A percentile compares a stretch with the other conserved stretches of the same genome.
Evolutionary conservation across 495 filamentous ascomycete genomes (phyloP).

Genomic region (Mycothermus thermophilus): DNA sequence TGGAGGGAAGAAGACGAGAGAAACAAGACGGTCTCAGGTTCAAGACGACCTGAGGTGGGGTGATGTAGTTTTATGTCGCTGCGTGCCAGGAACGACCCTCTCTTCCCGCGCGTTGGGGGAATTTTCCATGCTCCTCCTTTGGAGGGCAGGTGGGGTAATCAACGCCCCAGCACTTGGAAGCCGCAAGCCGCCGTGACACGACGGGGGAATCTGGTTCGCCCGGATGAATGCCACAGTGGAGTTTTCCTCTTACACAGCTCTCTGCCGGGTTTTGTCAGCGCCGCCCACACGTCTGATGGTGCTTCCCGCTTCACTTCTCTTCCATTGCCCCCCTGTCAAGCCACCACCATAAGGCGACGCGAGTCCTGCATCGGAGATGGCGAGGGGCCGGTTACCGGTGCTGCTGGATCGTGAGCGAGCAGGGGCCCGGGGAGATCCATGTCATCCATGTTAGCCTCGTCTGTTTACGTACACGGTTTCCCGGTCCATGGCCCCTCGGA

Average conservation of each 20-base stretch:
- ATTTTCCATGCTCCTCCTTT: slow-evolving; percentile 10
- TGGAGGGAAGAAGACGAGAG: slow-evolving; percentile 17
- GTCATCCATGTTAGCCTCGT: too few relatives aligned
- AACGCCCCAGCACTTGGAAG: slow-evolving; percentile 1
- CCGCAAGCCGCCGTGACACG: slow-evolving; percentile 7
- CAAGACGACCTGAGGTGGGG: too few relatives aligned
- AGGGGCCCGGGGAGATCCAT: too few relatives aligned
- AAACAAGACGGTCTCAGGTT: too few relatives aligned
- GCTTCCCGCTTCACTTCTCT: slow-evolving; percentile 9
- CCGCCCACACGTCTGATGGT: slow-evolving; percentile 1
- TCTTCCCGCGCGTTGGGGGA: slow-evolving; percentile 11
- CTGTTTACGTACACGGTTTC: too few relatives aligned
- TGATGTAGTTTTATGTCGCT: slow-evolving; percentile 20
- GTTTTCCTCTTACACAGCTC: slow-evolving; percentile 7
- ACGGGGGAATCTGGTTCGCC: slow-evolving; percentile 19
- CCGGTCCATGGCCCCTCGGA: too few relatives aligned
- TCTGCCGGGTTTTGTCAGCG: slow-evolving; percentile 5
- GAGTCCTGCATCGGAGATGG: slow-evolving; percentile 8
- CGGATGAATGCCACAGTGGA: slow-evolving; percentile 20
- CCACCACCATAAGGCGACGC: too few relatives aligned
- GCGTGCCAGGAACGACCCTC: slow-evolving; percentile 2
- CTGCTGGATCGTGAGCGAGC: too few relatives aligned
- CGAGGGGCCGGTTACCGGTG: slow-evolving; percentile 1
- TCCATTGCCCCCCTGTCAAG: too few relatives aligned
- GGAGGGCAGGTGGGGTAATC: slow-evolving; percentile 14